Conservation (phyloP, 2,329 filamentous ascomycete genomes). For the Colletotrichum neosansevieriae region DNA sequence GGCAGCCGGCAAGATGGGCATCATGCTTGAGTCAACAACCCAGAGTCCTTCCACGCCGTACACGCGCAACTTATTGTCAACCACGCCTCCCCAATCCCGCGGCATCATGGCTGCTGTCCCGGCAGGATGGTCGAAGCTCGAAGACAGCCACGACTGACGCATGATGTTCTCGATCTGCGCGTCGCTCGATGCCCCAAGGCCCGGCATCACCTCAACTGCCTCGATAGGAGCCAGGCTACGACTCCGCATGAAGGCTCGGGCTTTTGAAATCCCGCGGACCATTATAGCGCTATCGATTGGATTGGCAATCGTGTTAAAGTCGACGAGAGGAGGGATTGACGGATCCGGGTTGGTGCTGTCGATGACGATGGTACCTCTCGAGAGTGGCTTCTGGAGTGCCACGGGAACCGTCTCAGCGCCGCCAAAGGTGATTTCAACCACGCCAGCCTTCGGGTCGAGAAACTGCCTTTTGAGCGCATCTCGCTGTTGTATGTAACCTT, state of each 20-base stretch:
- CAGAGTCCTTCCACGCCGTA: conserved; percentile 50
- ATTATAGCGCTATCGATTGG: conserved; percentile 41
- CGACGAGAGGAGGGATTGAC: conserved; percentile 40
- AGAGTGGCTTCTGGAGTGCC: conserved; percentile 44
- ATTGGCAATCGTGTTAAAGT: conserved; percentile 43
- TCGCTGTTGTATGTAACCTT: conserved; percentile 39
- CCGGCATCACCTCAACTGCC: conserved; percentile 41
- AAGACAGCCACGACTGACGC: conserved; percentile 37
- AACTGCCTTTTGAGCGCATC: conserved; percentile 39
- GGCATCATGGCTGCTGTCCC: conserved; percentile 51
- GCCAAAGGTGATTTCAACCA: conserved; percentile 43
- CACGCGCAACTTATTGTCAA: conserved; percentile 49
- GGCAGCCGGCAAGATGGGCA: conserved; percentile 50
- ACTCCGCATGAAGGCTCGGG: conserved; percentile 42
- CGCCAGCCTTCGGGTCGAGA: conserved; percentile 35
- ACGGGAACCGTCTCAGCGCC: conserved; percentile 37
- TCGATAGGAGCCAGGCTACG: conserved; percentile 37
- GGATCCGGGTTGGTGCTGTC: conserved; percentile 42
- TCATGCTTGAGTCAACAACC: conserved; percentile 52
- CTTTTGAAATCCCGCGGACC: conserved; percentile 38
- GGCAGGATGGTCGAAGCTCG: conserved; percentile 45
- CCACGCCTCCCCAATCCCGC: conserved; percentile 49
- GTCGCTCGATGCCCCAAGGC: conserved; percentile 43
- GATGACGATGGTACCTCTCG: conserved; percentile 43
- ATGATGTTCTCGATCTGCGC: conserved; percentile 42